These are phyloP conservation scores for Aspergillus leporis DNA, from an alignment of 495 filamentous ascomycete genomes.

Conservation along the genomic window DNA sequence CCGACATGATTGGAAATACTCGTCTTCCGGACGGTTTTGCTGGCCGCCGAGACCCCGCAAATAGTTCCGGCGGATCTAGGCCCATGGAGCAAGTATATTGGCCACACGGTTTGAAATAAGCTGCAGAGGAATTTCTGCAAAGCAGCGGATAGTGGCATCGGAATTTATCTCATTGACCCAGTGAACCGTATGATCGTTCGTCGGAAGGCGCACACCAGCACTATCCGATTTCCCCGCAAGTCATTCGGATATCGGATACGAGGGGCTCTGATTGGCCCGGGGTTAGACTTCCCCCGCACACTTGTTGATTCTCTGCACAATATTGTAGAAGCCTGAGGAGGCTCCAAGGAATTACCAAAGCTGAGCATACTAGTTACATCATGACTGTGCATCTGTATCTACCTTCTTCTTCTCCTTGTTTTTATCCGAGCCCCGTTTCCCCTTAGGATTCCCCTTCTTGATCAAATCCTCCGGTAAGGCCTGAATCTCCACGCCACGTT, in stretches of 20 bases:
- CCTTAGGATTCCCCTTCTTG: conserved; percentile 37
- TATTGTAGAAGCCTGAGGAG: too few species aligned
- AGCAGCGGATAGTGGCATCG: not conserved
- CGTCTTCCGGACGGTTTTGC: conserved; percentile 2
- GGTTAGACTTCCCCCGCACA: not conserved
- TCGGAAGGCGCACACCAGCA: conserved; percentile 3
- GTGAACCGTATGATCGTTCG: not conserved
- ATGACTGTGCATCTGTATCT: not conserved
- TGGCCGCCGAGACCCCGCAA: not conserved
- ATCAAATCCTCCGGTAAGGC: conserved; percentile 43
- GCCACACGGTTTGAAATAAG: too few species aligned
- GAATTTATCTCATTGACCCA: not conserved
- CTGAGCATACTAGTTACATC: too few species aligned
- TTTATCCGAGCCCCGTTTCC: conserved; percentile 13
- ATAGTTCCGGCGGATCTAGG: not conserved
- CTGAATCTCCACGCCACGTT: conserved; percentile 58
- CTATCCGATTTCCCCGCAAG: conserved; percentile 13
- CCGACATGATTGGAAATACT: conserved; percentile 13
- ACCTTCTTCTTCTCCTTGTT: not conserved
- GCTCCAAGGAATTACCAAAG: too few species aligned
- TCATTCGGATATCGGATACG: conserved; percentile 12
- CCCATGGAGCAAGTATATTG: not conserved
- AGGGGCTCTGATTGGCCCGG: not conserved
- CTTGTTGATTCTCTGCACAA: not conserved
- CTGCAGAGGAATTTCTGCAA: not conserved